Evolutionary conservation across 805 yeast genomes (phyloP), one percentile per base, ranked within the genome.

Genomic region (Starmera dryadoides): DNA sequence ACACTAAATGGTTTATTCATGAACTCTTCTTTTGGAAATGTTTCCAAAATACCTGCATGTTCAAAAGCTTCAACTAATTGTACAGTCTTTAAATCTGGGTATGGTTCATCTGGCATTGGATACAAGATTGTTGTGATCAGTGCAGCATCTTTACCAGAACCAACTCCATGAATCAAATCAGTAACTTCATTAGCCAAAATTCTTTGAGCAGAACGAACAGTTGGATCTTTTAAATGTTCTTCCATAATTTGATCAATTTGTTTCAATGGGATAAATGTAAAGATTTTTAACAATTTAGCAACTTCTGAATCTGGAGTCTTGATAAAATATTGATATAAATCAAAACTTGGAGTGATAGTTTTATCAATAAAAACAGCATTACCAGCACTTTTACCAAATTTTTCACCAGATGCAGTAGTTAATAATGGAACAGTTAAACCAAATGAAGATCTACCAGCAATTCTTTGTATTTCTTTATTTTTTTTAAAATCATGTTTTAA

Each of bases 361-460:
- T 77, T 69, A 52, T 83, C 89, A 39, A 93, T 78, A 62, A 93
- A 93, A 2, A 93, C 77, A 0, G 98, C 98, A 65, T 93, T 93
- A 0, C 98, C 98, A 2, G 96, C 96, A 40, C 95, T 84, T 55
- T 93, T 93, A 23, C 98, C 98, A 60, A 93, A 89, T 62, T 93
- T 93, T 43, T 81, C 93, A 7, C 98, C 98, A 10, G 77, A 71
- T 0, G 95, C 76, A 0, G 96, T 86, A 0, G 96, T 86, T 48
- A 93, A 66, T 22, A 93, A 63, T 2, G 98, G 98, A 0, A 84
- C 96, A 0, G 98, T 93, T 34, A 93, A 48, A 0, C 97, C 98
- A 58, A 63, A 85, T 3, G 76, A 71, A 1, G 63, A 58, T 28
- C 53, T 46, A 6, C 30, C 26, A 3, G 43, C 33, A 5, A 43